phyloP scores from a whole-genome alignment of 306 rosid genomes.

The barrel medic (Medicago truncatula) region DNA sequence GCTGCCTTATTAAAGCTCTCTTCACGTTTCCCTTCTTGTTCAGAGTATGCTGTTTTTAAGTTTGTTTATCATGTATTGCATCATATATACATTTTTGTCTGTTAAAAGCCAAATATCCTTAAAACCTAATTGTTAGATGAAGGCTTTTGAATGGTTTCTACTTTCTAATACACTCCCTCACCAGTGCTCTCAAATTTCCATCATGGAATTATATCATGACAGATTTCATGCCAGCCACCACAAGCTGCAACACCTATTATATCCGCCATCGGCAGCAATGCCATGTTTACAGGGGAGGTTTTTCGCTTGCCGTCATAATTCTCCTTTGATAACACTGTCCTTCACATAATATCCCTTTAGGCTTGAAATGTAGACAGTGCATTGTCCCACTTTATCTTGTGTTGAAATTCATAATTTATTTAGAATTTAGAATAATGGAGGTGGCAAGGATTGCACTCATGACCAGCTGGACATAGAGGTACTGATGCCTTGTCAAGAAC shows the following conservation, averaged over 20 bases:
- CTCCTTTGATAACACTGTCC: neutral
- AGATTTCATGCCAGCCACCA: neutral
- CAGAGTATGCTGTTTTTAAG: slow-evolving; percentile 67
- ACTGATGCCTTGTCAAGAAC: too few species aligned
- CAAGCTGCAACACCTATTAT: neutral
- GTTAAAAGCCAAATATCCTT: neutral
- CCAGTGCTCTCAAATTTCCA: neutral
- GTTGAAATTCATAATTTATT: slow-evolving; percentile 36
- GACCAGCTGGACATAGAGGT: too few species aligned
- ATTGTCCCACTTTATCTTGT: slow-evolving; percentile 12
- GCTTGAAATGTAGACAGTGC: slow-evolving; percentile 22
- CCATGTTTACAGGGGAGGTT: neutral
- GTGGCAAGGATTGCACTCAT: too few species aligned
- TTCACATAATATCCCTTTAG: neutral
- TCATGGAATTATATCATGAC: neutral
- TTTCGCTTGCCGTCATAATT: neutral
- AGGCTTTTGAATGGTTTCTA: neutral
- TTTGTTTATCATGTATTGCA: slow-evolving; percentile 27
- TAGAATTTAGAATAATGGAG: neutral
- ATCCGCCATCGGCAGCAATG: neutral
- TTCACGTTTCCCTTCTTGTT: slow-evolving; percentile 94
- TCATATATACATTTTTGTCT: slow-evolving; percentile 33
- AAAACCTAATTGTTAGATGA: slow-evolving; percentile 17
- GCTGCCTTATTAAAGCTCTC: slow-evolving; percentile 88
- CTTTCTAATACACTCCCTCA: slow-evolving; percentile 3